Conservation (phyloP, 345 rosid species). For the Noccaea caerulescens region DNA sequence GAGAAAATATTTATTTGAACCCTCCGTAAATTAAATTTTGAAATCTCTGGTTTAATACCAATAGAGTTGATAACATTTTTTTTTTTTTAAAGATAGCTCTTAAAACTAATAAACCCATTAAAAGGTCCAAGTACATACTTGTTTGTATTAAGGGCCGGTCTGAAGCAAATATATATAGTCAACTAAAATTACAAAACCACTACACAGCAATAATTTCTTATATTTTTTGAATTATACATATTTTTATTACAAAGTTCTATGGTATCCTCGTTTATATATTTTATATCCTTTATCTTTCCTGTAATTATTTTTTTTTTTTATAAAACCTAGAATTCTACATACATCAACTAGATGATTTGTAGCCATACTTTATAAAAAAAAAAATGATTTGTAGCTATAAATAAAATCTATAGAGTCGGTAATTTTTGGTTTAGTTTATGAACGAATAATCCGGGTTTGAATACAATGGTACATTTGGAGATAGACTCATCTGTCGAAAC, state of each 20-base stretch:
- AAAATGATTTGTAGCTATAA: no score
- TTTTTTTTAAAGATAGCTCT: no score
- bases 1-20: no score
- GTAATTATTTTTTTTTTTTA: not conserved
- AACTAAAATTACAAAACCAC: not conserved
- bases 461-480: not conserved
- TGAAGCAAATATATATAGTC: not conserved
- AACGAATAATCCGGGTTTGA: not conserved
- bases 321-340: not conserved
- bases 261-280: not conserved
- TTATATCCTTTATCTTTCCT: not conserved
- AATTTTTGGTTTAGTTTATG: not conserved
- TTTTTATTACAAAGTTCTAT: constrained; percentile 2
- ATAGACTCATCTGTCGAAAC: not conserved
- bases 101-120: no score
- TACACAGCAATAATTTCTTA: not conserved
- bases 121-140: no score
- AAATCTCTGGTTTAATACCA: no score
- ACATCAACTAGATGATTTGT: not conserved
- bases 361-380: not conserved
- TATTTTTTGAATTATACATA: not conserved
- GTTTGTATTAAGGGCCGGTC: no score
- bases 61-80: no score
- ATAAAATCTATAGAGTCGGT: not conserved
- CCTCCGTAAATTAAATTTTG: no score